Conservation (phyloP, 2,329 filamentous ascomycete species). For the Achaetomium macrosporum region DNA sequence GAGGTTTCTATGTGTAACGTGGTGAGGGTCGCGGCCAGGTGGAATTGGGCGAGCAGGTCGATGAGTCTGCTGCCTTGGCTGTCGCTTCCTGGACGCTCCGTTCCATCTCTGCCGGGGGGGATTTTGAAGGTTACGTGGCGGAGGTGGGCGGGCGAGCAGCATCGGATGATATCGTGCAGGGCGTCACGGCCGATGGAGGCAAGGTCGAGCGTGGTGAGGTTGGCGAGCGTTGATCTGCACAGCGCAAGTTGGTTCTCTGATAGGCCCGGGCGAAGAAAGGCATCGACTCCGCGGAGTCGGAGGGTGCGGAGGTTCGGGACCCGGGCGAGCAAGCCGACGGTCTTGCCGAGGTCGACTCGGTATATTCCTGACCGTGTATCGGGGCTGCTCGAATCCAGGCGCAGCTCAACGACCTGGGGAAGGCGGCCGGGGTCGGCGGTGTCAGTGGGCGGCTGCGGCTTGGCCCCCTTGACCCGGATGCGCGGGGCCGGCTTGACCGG, state of each 20-base stretch:
- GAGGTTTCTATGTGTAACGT: background rate
- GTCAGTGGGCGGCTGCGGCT: no score
- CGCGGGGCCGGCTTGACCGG: background rate
- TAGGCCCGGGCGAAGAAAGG: background rate
- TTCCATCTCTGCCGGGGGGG: background rate
- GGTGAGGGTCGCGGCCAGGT: background rate
- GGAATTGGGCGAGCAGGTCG: background rate
- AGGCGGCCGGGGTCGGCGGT: background rate
- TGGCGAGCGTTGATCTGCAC: background rate
- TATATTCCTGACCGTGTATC: background rate
- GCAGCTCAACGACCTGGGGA: background rate
- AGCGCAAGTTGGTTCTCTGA: background rate
- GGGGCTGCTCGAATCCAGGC: background rate
- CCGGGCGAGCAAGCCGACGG: background rate
- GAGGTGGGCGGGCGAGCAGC: background rate
- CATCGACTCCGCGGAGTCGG: background rate
- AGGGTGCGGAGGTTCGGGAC: background rate
- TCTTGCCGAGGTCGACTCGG: background rate
- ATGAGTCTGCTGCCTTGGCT: background rate
- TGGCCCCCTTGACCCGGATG: background rate
- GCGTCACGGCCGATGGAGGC: background rate
- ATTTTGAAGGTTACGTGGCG: constrained; percentile 1
- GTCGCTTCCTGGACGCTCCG: background rate
- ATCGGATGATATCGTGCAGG: background rate
- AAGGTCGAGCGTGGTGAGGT: background rate